Base-by-base conservation (phyloP, 1,284 basidiomycete species). In the Tilletia caries region DNA sequence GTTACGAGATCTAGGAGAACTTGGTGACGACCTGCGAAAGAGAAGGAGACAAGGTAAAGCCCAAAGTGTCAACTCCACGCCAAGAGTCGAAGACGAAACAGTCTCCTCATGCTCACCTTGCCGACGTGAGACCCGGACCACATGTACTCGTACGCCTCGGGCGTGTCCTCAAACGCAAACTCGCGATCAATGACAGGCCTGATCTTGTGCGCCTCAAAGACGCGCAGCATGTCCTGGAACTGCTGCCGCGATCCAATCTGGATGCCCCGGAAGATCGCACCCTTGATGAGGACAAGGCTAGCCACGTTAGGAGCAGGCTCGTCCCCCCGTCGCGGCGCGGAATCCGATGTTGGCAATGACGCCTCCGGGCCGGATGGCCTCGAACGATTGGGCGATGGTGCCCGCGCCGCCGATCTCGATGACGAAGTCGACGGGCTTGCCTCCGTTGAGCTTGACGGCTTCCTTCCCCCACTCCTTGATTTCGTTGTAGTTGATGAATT, bases 401-500 rank as follows among this genome's bases (percentile, higher is more conserved):
- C 86, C 86, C 2, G 84, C 73, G 1, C 89, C 88, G 2, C 88
- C 87, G 50, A 87, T 87, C 79, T 89, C 89, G 62, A 89, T 82
- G 48, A 89, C 79, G 74, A 82, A 79, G 62, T 89, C 87, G 3
- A 88, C 88, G 15, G 89, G 89, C 3, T 64, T 65, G 0, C 86
- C 88, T 18, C 83, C 83, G 8, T 88, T 88, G 79, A 88, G 83
- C 64, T 85, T 85, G 54, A 86, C 70, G 1, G 88, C 86, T 69
- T 87, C 86, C 52, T 87, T 81, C 32, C 87, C 86, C 89, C 88
- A 89, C 48, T 89, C 81, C 0, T 87, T 86, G 10, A 82, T 85
- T 64, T 77, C 86, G 54, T 85, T 87, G 80, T 90, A 90, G 79
- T 90, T 89, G 72, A 77, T 71, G 50, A 72, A 74, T 62, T 70